Base-by-base conservation (phyloP, 1,284 basidiomycete genomes). In the Microbotryum lychnidis-dioicae region DNA sequence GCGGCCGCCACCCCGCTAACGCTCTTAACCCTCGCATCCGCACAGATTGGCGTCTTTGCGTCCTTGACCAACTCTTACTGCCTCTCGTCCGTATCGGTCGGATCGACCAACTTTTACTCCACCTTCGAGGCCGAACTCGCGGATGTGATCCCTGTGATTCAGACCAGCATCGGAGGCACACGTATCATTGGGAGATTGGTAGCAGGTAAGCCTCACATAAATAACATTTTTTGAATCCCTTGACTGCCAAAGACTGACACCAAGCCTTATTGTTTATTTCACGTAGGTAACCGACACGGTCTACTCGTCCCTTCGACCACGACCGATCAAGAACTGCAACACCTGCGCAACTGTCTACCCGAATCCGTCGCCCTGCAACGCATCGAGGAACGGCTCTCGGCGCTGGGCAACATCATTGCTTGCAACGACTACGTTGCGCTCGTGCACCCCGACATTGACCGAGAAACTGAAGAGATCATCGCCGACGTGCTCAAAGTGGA, bases 391-490 rank as follows among this genome's bases (percentile, higher is more conserved):
- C 85, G 94, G 51, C 80, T 98, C 64, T 92, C 89, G 20, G 96
- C 96, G 0, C 83, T 99, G 29, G 94, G 94, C 21, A 99, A 99
- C 75, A 96, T 98, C 62, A 94, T 99, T 76, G 91, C 91, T 20
- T 96, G 91, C 78, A 98, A 99, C 76, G 94, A 97, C 80, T 89
- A 96, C 73, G 92, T 97, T 68, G 92, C 92, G 9, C 85, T 97
- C 69, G 92, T 96, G 23, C 92, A 97, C 77, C 96, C 96, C 16
- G 96, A 99, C 72, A 81, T 99, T 65, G 94, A 98, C 79, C 84
- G 94, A 61, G 96, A 99, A 79, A 99, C 96, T 9, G 96, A 99
- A 75, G 96, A 98, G 77, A 98, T 99, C 77, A 97, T 99, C 75
- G 94, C 96, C 55, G 96, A 99, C 76, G 91, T 97, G 14, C 83